Percentiles rank a stretch among this genome's conserved stretches.
These are phyloP conservation scores for Ilyonectria robusta DNA, from an alignment of 2,329 filamentous ascomycete genomes.

Conservation along the genomic window DNA sequence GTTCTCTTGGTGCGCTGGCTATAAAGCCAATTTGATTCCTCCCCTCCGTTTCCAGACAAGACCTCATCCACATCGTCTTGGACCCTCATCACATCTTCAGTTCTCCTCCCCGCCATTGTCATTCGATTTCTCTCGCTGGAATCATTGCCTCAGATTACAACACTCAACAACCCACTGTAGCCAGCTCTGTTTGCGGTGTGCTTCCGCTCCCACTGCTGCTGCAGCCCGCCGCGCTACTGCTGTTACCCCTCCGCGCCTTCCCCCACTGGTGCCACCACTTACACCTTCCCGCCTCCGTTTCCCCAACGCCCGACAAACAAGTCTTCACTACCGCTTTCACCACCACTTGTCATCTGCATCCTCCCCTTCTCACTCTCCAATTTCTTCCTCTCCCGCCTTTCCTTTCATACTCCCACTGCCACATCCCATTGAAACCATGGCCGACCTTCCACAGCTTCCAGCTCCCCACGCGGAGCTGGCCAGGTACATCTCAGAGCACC, in stretches of 20 bases:
- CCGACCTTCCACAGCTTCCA: constrained; percentile 61
- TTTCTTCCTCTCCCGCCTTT: background rate
- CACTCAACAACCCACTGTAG: background rate
- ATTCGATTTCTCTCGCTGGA: background rate
- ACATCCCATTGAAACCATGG: constrained; percentile 52
- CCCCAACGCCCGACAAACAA: background rate
- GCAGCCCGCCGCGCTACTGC: constrained; percentile 19
- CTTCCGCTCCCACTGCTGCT: constrained; percentile 16
- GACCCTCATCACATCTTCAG: constrained; percentile 10
- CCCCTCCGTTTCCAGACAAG: constrained; percentile 6
- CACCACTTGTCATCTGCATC: background rate
- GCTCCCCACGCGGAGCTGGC: constrained; percentile 61
- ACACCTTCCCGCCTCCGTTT: constrained; percentile 13
- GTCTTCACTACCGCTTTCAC: constrained; percentile 8
- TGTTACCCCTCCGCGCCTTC: constrained; percentile 17
- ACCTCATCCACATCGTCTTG: background rate
- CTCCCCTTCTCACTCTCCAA: background rate
- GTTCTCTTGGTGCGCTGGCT: constrained; percentile 16
- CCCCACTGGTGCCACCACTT: constrained; percentile 26
- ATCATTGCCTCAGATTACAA: background rate
- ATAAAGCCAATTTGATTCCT: constrained; percentile 38
- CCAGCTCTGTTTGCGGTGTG: constrained; percentile 2
- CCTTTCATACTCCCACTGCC: background rate
- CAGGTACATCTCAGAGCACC: constrained; percentile 69
- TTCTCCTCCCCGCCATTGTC: constrained; percentile 4